Evolutionary conservation across 2,329 filamentous ascomycete genomes (phyloP), one percentile per base, ranked within the genome.

Genomic region (Pyrenophora seminiperda): DNA sequence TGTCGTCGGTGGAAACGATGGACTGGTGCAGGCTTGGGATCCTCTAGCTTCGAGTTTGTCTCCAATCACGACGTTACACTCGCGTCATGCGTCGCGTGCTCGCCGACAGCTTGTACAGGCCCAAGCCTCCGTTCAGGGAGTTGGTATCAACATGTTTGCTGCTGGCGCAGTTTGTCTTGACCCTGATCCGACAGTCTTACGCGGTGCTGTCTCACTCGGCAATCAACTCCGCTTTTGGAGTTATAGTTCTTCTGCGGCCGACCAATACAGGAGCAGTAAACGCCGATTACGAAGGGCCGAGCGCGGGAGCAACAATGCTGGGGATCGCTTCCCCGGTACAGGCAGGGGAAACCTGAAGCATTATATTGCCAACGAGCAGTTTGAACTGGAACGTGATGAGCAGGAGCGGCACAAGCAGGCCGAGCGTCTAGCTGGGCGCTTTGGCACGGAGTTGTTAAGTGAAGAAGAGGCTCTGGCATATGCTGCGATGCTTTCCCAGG

Each of bases 11-110:
- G 94, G 94, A 19, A 96, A 89, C 60, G 94, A 99, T 73, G 93
- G 94, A 1, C 82, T 97, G 3, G 93, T 96, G 4, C 94, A 97
- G 72, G 90, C 91, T 5, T 99, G 94, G 94, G 94, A 99, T 75
- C 90, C 89, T n/a, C 78, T 99, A 38, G 90, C 87, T 1, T 97
- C 93, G 2, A 88, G 82, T 0, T 74, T 81, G 14, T 85, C 87
- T 15, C 90, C 94, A 0, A 82, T 97, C 42, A 85, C 91, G 31
- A 97, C 91, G 0, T 79, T 99, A 45, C 92, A 96, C 67, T 90
- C 91, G 2, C 86, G 89, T 11, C 91, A 93, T 59, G 89, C 89
- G 2, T 87, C 89, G 6, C 86, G 91, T 20, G 88, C 92, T 41
- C 89, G 92, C 56, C 89, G 92, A 48, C 85, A 91, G 70, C 80